These are phyloP conservation scores for Quercus glauca DNA, from an alignment of 306 rosid genomes.

Conservation along the genomic window DNA sequence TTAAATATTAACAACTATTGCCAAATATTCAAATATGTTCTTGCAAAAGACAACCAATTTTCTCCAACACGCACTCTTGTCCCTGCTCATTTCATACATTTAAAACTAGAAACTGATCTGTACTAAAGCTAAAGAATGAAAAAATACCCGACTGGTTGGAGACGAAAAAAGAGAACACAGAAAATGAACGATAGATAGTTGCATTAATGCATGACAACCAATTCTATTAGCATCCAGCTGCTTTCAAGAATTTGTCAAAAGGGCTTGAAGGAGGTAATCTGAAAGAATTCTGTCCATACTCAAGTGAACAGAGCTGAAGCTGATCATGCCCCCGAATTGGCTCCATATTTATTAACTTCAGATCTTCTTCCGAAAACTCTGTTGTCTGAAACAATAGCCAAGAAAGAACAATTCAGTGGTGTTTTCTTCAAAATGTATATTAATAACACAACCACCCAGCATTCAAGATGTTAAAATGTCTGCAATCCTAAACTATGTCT, in stretches of 20 bases:
- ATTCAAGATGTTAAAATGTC: neutral
- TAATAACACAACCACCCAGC: neutral
- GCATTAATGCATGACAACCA: conserved; percentile 10
- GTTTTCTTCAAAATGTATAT: neutral
- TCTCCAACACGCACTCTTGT: neutral
- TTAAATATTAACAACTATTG: conserved; percentile 1
- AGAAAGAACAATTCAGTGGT: neutral
- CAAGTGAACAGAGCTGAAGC: conserved; percentile 42
- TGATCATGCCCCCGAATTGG: conserved; percentile 42
- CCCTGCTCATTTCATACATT: neutral
- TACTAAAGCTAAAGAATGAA: conserved; percentile 33
- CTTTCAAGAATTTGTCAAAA: conserved; percentile 86
- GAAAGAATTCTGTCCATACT: conserved; percentile 52
- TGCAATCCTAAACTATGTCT: neutral
- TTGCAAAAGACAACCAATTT: neutral
- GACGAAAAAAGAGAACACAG: neutral
- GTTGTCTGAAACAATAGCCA: conserved; percentile 38
- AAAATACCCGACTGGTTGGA: conserved; percentile 22
- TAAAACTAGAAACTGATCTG: conserved; percentile 22
- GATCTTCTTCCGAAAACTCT: conserved; percentile 46
- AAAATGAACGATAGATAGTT: conserved; percentile 9
- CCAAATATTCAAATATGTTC: neutral
- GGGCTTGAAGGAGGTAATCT: conserved; percentile 88
- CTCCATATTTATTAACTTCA: conserved; percentile 41
- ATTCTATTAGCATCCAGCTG: conserved; percentile 69